These are phyloP conservation scores for Millerago galiae DNA, from an alignment of 805 yeast genomes.

Conservation along the genomic window DNA sequence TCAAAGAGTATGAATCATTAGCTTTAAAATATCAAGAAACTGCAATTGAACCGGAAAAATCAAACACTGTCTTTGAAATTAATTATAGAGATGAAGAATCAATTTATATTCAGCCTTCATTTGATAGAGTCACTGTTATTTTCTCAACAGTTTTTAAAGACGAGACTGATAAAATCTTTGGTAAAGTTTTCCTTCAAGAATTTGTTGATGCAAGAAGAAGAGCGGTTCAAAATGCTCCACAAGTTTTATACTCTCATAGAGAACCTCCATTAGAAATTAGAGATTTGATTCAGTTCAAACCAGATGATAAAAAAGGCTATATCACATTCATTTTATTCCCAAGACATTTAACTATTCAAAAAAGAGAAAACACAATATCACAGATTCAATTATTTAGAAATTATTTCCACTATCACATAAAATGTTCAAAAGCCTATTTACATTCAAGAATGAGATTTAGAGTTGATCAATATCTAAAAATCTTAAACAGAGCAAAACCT, in stretches of 20 bases:
- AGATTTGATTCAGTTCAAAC: conserved; percentile 31
- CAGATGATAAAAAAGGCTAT: conserved; percentile 43
- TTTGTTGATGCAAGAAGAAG: conserved; percentile 94
- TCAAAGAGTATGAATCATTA: conserved; percentile 67
- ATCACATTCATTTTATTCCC: conserved; percentile 76
- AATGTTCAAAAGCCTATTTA: conserved; percentile 96
- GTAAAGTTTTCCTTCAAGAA: conserved; percentile 86
- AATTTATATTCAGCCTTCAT: conserved; percentile 84
- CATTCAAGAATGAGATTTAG: conserved; percentile 98
- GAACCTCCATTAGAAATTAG: conserved; percentile 91
- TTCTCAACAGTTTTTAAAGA: conserved; percentile 93
- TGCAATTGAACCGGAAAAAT: conserved; percentile 21
- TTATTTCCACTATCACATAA: conserved; percentile 97
- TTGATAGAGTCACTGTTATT: conserved; percentile 94
- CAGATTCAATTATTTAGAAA: conserved; percentile 91
- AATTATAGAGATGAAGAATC: conserved; percentile 92
- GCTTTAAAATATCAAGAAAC: conserved; percentile 24
- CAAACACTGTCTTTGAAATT: conserved; percentile 30
- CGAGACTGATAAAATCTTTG: conserved; percentile 90
- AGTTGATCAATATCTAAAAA: conserved; percentile 89
- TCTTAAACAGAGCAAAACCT: conserved; percentile 93
- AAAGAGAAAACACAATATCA: conserved; percentile 80
- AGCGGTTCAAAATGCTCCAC: conserved; percentile 97
- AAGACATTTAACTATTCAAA: conserved; percentile 60
- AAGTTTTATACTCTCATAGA: conserved; percentile 81